Evolutionary conservation across 805 yeast genomes (phyloP).

Genomic region (Pichia exigua): DNA sequence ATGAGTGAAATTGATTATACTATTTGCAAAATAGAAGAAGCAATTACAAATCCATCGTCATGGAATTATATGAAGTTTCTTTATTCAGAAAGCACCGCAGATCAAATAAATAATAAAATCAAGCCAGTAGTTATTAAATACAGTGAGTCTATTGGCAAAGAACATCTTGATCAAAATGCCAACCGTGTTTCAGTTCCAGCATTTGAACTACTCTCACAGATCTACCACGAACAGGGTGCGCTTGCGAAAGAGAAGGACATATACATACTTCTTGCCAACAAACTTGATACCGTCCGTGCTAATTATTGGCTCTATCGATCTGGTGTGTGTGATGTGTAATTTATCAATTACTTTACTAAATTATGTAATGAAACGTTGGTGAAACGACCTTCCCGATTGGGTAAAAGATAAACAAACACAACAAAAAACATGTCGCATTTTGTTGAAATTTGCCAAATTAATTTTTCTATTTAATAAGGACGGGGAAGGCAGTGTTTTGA

Average conservation of each 20-base stretch:
- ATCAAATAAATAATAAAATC: conserved; percentile 21
- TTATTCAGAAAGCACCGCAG: conserved; percentile 33
- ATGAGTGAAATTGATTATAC: conserved; percentile 48
- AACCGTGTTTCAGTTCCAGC: conserved; percentile 47
- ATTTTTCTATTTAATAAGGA: background rate
- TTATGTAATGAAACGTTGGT: conserved; percentile 4
- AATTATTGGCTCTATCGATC: conserved; percentile 25
- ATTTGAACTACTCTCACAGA: conserved; percentile 50
- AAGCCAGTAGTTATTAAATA: conserved; percentile 32
- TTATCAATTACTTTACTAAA: too few relatives aligned
- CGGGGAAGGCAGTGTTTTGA: background rate
- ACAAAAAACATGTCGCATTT: background rate
- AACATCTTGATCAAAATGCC: background rate
- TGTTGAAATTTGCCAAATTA: too few relatives aligned
- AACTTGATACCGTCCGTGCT: conserved; percentile 23
- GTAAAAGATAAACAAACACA: conserved; percentile 7
- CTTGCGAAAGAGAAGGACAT: conserved; percentile 32
- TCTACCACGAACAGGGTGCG: conserved; percentile 31
- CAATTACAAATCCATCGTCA: conserved; percentile 76
- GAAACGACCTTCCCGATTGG: conserved; percentile 1
- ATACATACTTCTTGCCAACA: conserved; percentile 42
- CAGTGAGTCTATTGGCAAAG: conserved; percentile 21
- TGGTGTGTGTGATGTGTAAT: background rate
- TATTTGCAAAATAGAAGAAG: conserved; percentile 38
- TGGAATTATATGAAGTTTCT: conserved; percentile 64